Conservation (phyloP, 1,284 basidiomycete genomes). For the Dichomitus squalens region DNA sequence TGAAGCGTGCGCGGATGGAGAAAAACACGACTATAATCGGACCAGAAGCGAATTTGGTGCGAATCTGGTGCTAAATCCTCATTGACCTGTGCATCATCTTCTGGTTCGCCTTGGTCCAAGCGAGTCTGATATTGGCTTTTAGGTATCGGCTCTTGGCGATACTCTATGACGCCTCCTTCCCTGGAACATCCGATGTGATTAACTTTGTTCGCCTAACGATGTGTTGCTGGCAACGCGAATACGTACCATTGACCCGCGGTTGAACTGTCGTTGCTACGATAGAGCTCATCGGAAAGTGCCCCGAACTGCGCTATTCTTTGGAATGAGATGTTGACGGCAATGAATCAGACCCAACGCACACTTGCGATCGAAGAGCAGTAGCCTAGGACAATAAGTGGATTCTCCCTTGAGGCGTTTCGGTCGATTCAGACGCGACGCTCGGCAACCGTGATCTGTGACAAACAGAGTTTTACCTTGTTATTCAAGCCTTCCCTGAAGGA, state of each 20-base stretch:
- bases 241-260: slow-evolving; percentile 21
- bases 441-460: neutral
- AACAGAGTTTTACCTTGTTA: slow-evolving; percentile 34
- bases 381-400: slow-evolving; percentile 60
- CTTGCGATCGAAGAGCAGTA: slow-evolving; percentile 68
- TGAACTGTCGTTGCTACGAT: slow-evolving; percentile 33
- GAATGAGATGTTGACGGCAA: neutral
- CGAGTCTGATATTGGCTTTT: slow-evolving; percentile 58
- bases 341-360: slow-evolving; percentile 39
- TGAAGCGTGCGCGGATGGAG: slow-evolving; percentile 68
- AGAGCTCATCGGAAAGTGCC: slow-evolving; percentile 49
- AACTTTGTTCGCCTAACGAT: neutral
- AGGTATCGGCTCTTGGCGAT: slow-evolving; percentile 53
- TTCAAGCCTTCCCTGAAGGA: slow-evolving; percentile 67
- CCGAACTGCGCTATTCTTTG: slow-evolving; percentile 62
- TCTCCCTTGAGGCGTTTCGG: slow-evolving; percentile 44
- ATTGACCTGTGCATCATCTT: slow-evolving; percentile 26
- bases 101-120: slow-evolving; percentile 26
- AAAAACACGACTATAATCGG: slow-evolving; percentile 73
- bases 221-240: slow-evolving; percentile 28
- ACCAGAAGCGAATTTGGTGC: slow-evolving; percentile 67
- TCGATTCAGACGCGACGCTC: neutral
- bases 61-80: slow-evolving; percentile 12
- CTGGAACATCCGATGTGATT: slow-evolving; percentile 37
- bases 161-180: slow-evolving; percentile 51